A percentile compares a stretch with the other conserved stretches of the same genome.
Conservation (phyloP, 352 stramenopile species). For the Globisporangium spiculum region DNA sequence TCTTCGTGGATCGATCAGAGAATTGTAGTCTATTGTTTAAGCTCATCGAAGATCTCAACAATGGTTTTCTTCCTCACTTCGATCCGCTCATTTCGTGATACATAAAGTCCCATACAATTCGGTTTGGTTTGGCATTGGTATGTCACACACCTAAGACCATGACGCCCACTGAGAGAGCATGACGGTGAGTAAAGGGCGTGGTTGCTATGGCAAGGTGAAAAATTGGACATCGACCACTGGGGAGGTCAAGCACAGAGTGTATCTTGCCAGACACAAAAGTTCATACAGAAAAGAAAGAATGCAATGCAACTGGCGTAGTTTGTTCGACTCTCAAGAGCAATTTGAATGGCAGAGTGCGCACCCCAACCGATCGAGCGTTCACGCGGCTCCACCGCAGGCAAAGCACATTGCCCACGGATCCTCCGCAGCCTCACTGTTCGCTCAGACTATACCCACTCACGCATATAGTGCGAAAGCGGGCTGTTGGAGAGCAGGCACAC, state of each 20-base stretch:
- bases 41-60: conserved; percentile 75
- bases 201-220: conserved; percentile 74
- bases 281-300: conserved; percentile 14
- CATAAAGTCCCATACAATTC: background rate
- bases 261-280: conserved; percentile 46
- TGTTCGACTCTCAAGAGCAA: conserved; percentile 43
- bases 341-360: conserved; percentile 9
- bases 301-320: conserved; percentile 4
- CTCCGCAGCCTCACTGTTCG: conserved; percentile 45
- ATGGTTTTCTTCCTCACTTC: conserved; percentile 75
- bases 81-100: conserved; percentile 20
- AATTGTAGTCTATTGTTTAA: conserved; percentile 86
- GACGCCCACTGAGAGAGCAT: conserved; percentile 47
- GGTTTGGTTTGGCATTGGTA: conserved; percentile 2
- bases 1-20: conserved; percentile 70
- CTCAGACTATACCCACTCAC: conserved; percentile 81
- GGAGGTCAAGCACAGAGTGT: conserved; percentile 87
- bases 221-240: conserved; percentile 82
- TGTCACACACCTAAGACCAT: conserved; percentile 84
- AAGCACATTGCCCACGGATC: conserved; percentile 33
- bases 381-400: conserved; percentile 26
- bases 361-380: conserved; percentile 25
- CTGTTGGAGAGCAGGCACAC: conserved; percentile 63
- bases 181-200: conserved; percentile 74
- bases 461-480: conserved; percentile 45